Percentiles rank a stretch among this genome's conserved stretches.
Evolutionary conservation across 169 alveolate species (phyloP).

Genomic region (Perkinsus marinus): DNA sequence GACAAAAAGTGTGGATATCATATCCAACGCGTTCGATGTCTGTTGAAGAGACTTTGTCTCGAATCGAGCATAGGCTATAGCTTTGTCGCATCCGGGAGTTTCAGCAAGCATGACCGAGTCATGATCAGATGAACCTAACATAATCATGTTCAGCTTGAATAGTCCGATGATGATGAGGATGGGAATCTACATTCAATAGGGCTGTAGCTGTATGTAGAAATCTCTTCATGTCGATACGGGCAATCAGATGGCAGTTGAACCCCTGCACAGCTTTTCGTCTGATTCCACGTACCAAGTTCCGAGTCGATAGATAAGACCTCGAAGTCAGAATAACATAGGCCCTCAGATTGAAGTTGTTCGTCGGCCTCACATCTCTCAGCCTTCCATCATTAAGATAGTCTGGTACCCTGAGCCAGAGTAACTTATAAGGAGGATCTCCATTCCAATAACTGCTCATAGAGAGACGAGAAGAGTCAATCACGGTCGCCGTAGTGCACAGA

Average conservation of each 20-base stretch:
- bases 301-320: not conserved
- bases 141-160: too few relatives aligned
- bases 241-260: not conserved
- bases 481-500: too few relatives aligned
- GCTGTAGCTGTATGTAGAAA: not conserved
- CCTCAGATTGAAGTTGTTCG: not conserved
- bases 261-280: not conserved
- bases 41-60: not conserved
- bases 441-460: not conserved
- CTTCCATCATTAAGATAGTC: not conserved
- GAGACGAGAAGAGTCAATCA: not conserved
- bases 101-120: not conserved
- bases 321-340: not conserved
- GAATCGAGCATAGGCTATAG: not conserved
- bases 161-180: too few relatives aligned
- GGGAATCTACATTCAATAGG: not conserved
- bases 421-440: not conserved
- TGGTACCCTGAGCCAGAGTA: conserved; percentile 1
- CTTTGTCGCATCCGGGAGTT: not conserved
- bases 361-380: not conserved
- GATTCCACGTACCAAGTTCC: not conserved
- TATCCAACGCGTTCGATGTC: not conserved
- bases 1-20: not conserved
- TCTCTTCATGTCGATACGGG: not conserved
- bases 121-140: not conserved